Base-by-base conservation (phyloP, 768 basidiomycete genomes). In the Cyathus striatus region DNA sequence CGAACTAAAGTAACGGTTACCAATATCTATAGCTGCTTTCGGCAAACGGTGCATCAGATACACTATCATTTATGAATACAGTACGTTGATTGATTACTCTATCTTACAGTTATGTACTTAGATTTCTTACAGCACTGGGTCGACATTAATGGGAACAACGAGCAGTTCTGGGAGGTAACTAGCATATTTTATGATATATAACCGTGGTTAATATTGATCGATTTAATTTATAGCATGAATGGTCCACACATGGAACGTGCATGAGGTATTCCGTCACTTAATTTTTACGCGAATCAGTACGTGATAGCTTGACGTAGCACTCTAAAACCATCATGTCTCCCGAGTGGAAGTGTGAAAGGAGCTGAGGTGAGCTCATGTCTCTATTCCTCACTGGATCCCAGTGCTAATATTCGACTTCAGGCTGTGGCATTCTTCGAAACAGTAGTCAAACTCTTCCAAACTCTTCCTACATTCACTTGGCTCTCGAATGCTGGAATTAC, bases 201-300 rank as follows among this genome's bases (percentile, higher is more conserved):
- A n/a, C n/a, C n/a, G n/a, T n/a, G n/a, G n/a, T n/a, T n/a, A n/a
- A n/a, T n/a, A n/a, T n/a, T n/a, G n/a, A n/a, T n/a, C n/a, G n/a
- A n/a, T n/a, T n/a, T n/a, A n/a, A n/a, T n/a, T n/a, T n/a, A n/a
- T 42, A 81, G 77, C 83, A 88, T 45, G 86, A 87, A 58, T 87
- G 85, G 85, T 47, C 62, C 9, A 76, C 69, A 10, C 86, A 87
- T 52, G 86, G 86, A 23, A 87, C 74, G 5, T 76, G 74, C 52
- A 66, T 67, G 64, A 74, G 71, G 71, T 26, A n/a, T n/a, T n/a
- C n/a, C n/a, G n/a, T n/a, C n/a, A n/a, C n/a, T n/a, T n/a, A n/a
- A n/a, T n/a, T n/a, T n/a, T n/a, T n/a, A n/a, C n/a, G n/a, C n/a
- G n/a, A n/a, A n/a, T n/a, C n/a, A n/a, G n/a, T n/a, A 14, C 33